phyloP scores from a whole-genome alignment of 2,329 filamentous ascomycete species.

The Aspergillus fructus region DNA sequence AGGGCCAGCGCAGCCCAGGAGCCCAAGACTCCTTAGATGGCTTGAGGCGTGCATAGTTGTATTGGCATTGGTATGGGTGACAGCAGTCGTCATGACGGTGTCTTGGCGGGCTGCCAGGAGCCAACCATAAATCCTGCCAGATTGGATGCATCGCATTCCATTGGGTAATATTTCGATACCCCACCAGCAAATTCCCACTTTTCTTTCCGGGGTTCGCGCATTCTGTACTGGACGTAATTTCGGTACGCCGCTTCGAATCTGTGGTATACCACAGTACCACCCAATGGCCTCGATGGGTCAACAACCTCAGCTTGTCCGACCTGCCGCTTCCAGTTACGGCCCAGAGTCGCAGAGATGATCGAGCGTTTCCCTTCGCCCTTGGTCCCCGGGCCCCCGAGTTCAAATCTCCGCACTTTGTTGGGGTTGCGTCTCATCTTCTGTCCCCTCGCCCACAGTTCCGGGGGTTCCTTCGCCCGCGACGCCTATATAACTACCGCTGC shows the following conservation, averaged over 20 bases:
- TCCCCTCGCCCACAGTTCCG: neutral
- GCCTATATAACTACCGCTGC: neutral
- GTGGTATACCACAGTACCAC: neutral
- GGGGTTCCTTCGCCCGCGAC: neutral
- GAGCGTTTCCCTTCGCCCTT: slow-evolving; percentile 22
- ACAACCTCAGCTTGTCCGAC: neutral
- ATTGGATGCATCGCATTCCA: neutral
- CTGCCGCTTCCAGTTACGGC: neutral
- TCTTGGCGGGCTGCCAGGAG: neutral
- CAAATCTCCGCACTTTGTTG: slow-evolving; percentile 5
- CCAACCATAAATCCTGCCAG: slow-evolving; percentile 11
- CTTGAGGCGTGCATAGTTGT: neutral
- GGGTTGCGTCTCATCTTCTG: neutral
- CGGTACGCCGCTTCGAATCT: neutral
- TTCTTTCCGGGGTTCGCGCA: slow-evolving; percentile 6
- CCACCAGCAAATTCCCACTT: neutral
- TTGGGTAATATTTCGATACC: slow-evolving; percentile 1
- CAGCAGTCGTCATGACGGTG: no score
- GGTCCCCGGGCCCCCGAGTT: neutral
- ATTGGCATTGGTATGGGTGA: neutral
- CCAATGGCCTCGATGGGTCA: no score
- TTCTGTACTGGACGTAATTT: neutral
- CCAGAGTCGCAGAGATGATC: neutral
- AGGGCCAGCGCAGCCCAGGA: neutral
- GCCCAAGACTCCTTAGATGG: neutral